A percentile compares a stretch with the other conserved stretches of the same genome.
These are phyloP conservation scores for Aspergillus kassunensis DNA, from an alignment of 495 filamentous ascomycete genomes.

Conservation along the genomic window DNA sequence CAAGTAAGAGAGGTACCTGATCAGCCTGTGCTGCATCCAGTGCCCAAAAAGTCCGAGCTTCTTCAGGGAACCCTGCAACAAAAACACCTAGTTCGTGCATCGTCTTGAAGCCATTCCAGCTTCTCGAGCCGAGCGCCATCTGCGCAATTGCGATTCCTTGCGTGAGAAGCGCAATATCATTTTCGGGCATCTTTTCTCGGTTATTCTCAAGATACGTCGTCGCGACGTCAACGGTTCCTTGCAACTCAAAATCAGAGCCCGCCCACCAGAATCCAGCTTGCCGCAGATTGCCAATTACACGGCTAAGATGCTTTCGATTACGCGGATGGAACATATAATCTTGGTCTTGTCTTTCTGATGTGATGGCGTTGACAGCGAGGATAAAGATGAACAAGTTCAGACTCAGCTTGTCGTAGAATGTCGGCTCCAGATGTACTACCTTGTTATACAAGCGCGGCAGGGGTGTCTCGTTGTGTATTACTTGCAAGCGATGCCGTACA, in stretches of 20 bases:
- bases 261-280: constrained; percentile 91
- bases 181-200: constrained; percentile 45
- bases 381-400: constrained; percentile 81
- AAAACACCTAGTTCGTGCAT: constrained; percentile 78
- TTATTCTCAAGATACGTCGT: constrained; percentile 57
- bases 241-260: constrained; percentile 66
- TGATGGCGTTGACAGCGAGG: constrained; percentile 80
- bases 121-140: constrained; percentile 50
- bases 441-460: constrained; percentile 70
- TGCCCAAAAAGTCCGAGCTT: constrained; percentile 57
- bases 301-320: constrained; percentile 59
- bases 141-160: constrained; percentile 61
- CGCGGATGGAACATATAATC: constrained; percentile 86
- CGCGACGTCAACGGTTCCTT: constrained; percentile 57
- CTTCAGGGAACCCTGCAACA: constrained; percentile 53
- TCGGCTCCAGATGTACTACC: constrained; percentile 71
- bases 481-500: constrained; percentile 70
- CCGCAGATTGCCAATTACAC: constrained; percentile 71
- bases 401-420: constrained; percentile 75
- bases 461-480: constrained; percentile 59
- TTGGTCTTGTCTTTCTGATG: constrained; percentile 74
- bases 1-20: constrained; percentile 41
- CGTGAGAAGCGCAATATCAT: constrained; percentile 57
- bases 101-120: constrained; percentile 62
- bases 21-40: constrained; percentile 42